phyloP scores from a whole-genome alignment of 805 yeast species.

The Candida suzukii region DNA sequence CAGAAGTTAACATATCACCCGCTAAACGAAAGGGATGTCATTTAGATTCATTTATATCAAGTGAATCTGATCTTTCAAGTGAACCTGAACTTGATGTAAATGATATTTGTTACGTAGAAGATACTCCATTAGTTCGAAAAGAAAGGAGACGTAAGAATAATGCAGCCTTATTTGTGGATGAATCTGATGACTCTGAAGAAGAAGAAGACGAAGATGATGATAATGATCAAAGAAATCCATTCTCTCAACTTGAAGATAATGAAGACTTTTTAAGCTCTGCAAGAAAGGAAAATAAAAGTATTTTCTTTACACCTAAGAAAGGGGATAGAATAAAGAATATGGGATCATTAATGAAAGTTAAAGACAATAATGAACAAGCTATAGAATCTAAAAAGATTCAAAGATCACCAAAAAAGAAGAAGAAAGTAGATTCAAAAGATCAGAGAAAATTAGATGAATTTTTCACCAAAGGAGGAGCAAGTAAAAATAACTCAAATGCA shows the following conservation, averaged over 20 bases:
- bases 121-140: neutral
- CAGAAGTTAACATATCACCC: neutral
- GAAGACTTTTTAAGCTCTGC: neutral
- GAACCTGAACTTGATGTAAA: neutral
- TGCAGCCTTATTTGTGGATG: neutral
- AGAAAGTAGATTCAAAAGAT: neutral
- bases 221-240: neutral
- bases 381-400: neutral
- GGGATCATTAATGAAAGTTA: neutral
- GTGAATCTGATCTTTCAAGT: neutral
- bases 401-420: neutral
- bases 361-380: neutral
- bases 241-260: neutral
- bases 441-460: neutral
- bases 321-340: neutral
- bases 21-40: neutral
- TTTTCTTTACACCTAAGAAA: neutral
- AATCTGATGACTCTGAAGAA: no score
- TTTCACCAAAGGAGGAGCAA: neutral
- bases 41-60: neutral
- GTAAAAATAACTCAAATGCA: no score
- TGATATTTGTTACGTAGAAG: neutral
- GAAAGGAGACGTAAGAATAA: neutral
- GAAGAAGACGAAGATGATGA: neutral
- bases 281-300: neutral